Evolutionary conservation across 2,329 filamentous ascomycete genomes (phyloP), one percentile per base, ranked within the genome.

Genomic region (Ascochyta pisi): DNA sequence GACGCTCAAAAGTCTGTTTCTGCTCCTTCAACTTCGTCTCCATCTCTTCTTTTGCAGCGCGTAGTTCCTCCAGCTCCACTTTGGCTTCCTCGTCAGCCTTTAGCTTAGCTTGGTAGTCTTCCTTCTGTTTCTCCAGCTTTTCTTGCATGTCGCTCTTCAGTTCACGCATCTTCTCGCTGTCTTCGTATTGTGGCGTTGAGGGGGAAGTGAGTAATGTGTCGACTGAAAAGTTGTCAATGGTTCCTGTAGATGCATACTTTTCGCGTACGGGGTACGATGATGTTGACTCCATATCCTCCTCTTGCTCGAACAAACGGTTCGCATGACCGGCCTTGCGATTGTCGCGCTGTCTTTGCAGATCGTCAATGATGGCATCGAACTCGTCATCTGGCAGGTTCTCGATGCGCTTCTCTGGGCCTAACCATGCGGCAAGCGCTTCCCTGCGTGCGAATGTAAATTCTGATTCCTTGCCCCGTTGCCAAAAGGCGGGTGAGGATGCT

Each of bases 181-280:
- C 85, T 52, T 93, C 91, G 19, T 72, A 91, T 58, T 86, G 90
- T 2, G 95, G 95, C 0, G 94, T 98, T 0, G 92, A 96, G 2
- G 95, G 95, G 83, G 97, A 92, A 0, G 95, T 99, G 46, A 99
- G 82, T 12, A 89, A 89, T 1, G 95, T 99, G 73, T 99, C 95
- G 15, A 99, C 82, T 2, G 94, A 98, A 69, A 97, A 95, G 72
- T 96, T 97, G 77, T 99, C 95, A 49, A 98, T 83, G 0, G 94
- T 97, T 2, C 94, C 94, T 51, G 90, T 95, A 3, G 93, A 97
- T 79, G 96, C 86, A 76, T 98, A 98, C 71, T 98, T 98, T 67
- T 99, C 95, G 47, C 95, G 85, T 27, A 93, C 82, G 1, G 92
- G 89, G 70, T 93, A 97, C 0, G 94, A 97, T 26, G 88, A 90